Base-by-base conservation (phyloP, 2,329 filamentous ascomycete species). In the Aplosporella prunicola region DNA sequence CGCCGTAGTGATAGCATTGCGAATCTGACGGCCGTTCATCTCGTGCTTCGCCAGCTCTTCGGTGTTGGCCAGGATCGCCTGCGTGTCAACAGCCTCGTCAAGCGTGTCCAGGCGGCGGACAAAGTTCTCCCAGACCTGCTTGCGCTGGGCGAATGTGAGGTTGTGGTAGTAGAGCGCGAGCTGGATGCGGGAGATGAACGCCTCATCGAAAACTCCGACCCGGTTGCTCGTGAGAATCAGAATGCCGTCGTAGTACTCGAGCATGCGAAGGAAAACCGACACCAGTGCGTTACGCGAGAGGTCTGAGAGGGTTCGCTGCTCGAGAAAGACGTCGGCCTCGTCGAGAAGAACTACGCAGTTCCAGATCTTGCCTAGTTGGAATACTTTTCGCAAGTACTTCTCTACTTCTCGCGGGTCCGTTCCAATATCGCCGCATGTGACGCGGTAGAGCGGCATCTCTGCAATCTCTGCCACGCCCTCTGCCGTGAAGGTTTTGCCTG, bases 261-360 rank as follows among this genome's bases (percentile, higher is more conserved):
- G 36, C 2, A 43, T 45, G 1, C 48, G 45, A 4, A 58, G 41
- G 39, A 57, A 56, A 24, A 38, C 18, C 11, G 58, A 57, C 3
- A 64, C 60, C 8, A 64, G 46, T 20, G 55, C 54, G 43, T 64
- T 64, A 32, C 53, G 51, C 38, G 52, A 47, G 5, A 55, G 48
- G 24, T 53, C 53, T 34, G 53, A 49, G 11, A 47, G 38, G 5
- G 48, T 54, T 2, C 74, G 69, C 36, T 65, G 54, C 51, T 76
- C 71, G 8, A 78, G 66, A 52, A 74, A 78, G 14, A 76, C 71
- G 39, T 78, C 74, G 3, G 71, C 72, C 51, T 78, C 74, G 48
- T 39, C 36, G 3, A 73, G 60, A 3, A 74, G 55, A 14, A 73
- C 51, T 5, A 73, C 63, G 7, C 66, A 68, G 16, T 65, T 61